Evolutionary conservation across 495 filamentous ascomycete species (phyloP), one percentile per base, ranked within the genome.

Genomic region (Penicillium turbatum): DNA sequence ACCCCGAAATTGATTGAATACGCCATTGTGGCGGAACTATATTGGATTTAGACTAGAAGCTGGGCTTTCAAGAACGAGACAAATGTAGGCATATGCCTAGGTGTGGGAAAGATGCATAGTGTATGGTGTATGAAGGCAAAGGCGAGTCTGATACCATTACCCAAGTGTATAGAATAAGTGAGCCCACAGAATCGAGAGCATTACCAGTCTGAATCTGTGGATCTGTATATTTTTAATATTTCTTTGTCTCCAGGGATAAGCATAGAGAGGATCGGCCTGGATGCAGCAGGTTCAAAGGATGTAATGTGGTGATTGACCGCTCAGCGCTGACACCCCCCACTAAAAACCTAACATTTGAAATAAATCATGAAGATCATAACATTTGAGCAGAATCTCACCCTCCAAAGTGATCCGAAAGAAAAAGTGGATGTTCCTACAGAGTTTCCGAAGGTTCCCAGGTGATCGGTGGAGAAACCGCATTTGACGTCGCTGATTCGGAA

Each of bases 391-490:
- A 40, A 12, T 12, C 2, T 17, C 37, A 10, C 11, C 21, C 32
- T 35, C 13, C 19, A 42, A 21, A 41, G 38, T 35, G 10, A 35
- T 1, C 8, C 46, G 35, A 51, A 52, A 40, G 43, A 36, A 17
- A 40, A 27, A 53, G 57, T 61, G 61, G 57, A 61, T 40, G 56
- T 54, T 59, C 30, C 27, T 51, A 64, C 60, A 65, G 59, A 65
- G 59, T 62, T 64, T 62, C 61, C 64, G 54, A 54, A 64, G 61
- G 54, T 53, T 62, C 53, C 58, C 64, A 67, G 61, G 56, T 60
- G 64, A 66, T 63, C 62, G 62, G 71, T 71, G 71, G 69, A 71
- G 67, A 57, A 61, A 69, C 66, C 58, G 59, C 66, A 60, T 69
- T 69, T 72, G 69, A 70, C 67, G 67, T 71, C 63, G 63, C 65